Percentiles rank a stretch among this genome's conserved stretches.
phyloP scores from a whole-genome alignment of 73 alveolate genomes.

The Paramecium caudatum region DNA sequence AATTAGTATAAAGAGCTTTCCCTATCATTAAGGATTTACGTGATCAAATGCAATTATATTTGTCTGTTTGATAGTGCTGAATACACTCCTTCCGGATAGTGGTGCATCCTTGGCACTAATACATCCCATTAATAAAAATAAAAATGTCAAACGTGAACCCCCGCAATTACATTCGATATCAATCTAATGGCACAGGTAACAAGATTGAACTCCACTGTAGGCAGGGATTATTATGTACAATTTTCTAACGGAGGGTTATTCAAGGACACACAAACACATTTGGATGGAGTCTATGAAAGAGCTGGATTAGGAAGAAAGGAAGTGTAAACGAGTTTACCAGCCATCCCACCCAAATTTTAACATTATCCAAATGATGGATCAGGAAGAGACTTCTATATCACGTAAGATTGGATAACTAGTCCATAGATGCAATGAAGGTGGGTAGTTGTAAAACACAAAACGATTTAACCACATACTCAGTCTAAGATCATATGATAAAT shows the following conservation, averaged over 20 bases:
- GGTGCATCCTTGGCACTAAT: constrained; percentile 48
- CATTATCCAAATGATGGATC: constrained; percentile 28
- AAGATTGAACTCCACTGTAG: background rate
- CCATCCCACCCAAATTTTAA: constrained; percentile 1
- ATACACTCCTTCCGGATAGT: background rate
- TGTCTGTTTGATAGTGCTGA: background rate
- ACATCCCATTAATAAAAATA: constrained; percentile 43
- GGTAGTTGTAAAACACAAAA: background rate
- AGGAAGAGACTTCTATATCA: constrained; percentile 28
- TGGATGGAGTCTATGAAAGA: constrained; percentile 14
- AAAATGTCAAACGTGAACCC: background rate
- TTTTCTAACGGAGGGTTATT: constrained; percentile 31
- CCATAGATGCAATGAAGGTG: constrained; percentile 43
- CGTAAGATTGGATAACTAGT: background rate
- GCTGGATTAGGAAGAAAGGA: constrained; percentile 37
- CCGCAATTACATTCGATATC: background rate
- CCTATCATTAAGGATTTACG: background rate
- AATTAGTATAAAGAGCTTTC: background rate
- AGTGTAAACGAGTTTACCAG: background rate
- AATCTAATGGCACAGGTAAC: constrained; percentile 26
- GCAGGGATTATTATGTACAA: constrained; percentile 45
- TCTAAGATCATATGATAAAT: background rate
- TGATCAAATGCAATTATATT: constrained; percentile 26
- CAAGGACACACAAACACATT: constrained; percentile 37
- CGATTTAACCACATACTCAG: background rate